Base-by-base conservation (phyloP, 2,329 filamentous ascomycete species). In the Phialophora tarda region DNA sequence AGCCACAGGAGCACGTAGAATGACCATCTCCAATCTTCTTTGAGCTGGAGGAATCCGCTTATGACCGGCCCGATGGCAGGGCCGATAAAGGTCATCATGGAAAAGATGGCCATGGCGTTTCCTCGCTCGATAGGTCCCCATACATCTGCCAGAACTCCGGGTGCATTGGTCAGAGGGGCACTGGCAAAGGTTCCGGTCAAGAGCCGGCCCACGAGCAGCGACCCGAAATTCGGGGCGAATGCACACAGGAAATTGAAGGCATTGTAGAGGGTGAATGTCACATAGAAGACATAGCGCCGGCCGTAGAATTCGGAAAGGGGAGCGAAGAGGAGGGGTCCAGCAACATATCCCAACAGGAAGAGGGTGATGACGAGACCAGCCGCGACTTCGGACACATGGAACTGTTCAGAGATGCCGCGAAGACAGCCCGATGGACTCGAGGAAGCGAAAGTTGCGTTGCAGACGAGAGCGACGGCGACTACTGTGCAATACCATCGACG, bases 241-340 rank as follows among this genome's bases (percentile, higher is more conserved):
- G 84, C 82, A 69, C 84, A 86, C 2, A 85, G 74, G 67, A 86
- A 86, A 47, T 80, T 74, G 72, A 86, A 85, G 0, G 79, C 80
- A 55, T 82, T 74, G 66, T 82, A 81, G 14, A 69, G 44, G 3
- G 70, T 67, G 61, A 78, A 81, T 6, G 77, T 77, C 57, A 73
- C 70, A 73, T 84, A 82, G 69, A 86, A 84, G 55, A 86, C 80
- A 69, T 77, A 78, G 66, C 83, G 79, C 14, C 88, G 81, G 8
- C 88, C 88, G 65, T 84, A 85, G 66, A 89, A 86, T 74, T 91
- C 89, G 51, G 85, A 89, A 2, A 90, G 74, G 0, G 89, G 89
- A 0, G 87, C 88, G 81, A 88, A 89, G 12, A 89, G 75, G 8
- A 89, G 76, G 0, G 86, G 86, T 0, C 87, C 87, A 1, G 83